Evolutionary conservation across 2,329 filamentous ascomycete genomes (phyloP), one percentile per base, ranked within the genome.

Genomic region (Aspergillus sp.): DNA sequence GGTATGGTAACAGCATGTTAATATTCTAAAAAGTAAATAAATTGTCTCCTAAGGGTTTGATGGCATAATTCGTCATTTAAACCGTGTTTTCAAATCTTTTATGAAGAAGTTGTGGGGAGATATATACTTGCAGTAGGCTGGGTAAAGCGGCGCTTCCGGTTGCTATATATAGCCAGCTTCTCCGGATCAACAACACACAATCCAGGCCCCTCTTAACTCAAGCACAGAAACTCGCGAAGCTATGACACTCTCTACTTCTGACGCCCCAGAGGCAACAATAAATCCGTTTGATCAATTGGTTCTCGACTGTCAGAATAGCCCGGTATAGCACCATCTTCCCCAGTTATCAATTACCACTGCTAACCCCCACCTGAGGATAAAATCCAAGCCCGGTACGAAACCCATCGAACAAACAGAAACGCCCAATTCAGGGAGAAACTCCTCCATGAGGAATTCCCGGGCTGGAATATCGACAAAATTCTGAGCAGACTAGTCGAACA

Each of bases 271-370:
- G 41, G 12, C 61, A 45, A 31, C 43, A 41, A 35, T 23, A 23
- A 96, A 95, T 64, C 91, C 90, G 1, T 95, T 93, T 70, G 82
- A 90, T 64, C 85, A 87, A 17, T 77, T 96, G 58, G 89, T 96
- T 58, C 73, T 82, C 43, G 82, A 84, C 9, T 91, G 88, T 69
- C 75, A 86, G 48, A 78, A 89, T 70, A 79, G 90, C 64, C 78
- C 86, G 54, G 90, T 93, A 80, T 27, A 15, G 31, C 33, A 21
- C 14, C 35, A 46, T 21, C 35, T 37, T 37, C 14, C 35, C 14
- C 15, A 6, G 35, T 37, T 37, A 31, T 9, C 27, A 15, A 33
- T 27, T 24, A 45, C 21, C 19, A 51, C 35, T 39, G 14, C 24
- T 45, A 17, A 46, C 24, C 21, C 33, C 27, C 21, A 8, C 31